These are phyloP conservation scores for Arabidopsis hybrid DNA, from an alignment of 441 rosid genomes.

Conservation along the genomic window DNA sequence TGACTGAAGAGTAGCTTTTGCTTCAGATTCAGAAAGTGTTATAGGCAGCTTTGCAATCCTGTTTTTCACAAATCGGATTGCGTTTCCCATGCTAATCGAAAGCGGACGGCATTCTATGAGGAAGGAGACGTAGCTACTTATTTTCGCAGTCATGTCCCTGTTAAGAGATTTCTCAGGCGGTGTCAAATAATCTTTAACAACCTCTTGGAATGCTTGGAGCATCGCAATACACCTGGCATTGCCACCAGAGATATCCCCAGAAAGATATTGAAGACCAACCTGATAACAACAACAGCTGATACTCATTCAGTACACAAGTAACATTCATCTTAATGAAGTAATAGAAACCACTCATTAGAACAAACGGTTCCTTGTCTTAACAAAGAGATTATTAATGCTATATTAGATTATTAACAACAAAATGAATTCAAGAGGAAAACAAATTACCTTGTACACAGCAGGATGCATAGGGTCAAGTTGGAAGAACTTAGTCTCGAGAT, in stretches of 20 bases:
- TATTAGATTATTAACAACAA: background rate
- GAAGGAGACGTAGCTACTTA: constrained; percentile 84
- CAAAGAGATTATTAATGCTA: background rate
- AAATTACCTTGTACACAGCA: constrained; percentile 74
- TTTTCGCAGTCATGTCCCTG: constrained; percentile 83
- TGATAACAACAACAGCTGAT: constrained; percentile 44
- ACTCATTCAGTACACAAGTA: constrained; percentile 25
- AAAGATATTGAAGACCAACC: constrained; percentile 90
- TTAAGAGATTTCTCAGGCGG: constrained; percentile 77
- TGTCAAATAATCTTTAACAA: constrained; percentile 74
- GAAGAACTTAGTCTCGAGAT: constrained; percentile 77
- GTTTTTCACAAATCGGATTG: constrained; percentile 78
- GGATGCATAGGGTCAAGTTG: constrained; percentile 90
- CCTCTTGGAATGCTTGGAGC: constrained; percentile 90
- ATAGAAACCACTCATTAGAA: constrained; percentile 11
- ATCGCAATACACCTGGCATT: constrained; percentile 98
- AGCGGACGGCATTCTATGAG: constrained; percentile 90
- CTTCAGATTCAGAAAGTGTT: constrained; percentile 76
- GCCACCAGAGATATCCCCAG: constrained; percentile 87
- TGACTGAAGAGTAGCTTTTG: constrained; percentile 71
- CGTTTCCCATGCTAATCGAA: constrained; percentile 95
- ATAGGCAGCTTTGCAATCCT: constrained; percentile 79
- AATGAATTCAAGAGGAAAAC: background rate
- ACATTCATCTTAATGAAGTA: background rate
- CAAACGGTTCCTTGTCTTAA: background rate